Evolutionary conservation across 768 basidiomycete species (phyloP).

Genomic region (Mycena pura): DNA sequence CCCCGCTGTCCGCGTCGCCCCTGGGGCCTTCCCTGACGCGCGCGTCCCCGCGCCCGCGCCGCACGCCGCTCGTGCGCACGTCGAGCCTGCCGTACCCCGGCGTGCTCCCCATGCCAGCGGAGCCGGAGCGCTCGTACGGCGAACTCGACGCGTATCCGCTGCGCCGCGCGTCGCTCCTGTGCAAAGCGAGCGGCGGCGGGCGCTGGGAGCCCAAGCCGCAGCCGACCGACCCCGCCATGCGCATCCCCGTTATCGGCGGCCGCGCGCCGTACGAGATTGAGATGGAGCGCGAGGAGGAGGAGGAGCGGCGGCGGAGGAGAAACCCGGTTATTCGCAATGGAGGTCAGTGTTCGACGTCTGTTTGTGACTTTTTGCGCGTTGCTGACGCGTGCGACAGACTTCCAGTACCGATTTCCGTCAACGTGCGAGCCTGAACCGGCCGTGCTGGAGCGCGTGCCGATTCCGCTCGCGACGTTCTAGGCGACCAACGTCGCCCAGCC

Average conservation of each 20-base stretch:
- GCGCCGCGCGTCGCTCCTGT: constrained; percentile 66
- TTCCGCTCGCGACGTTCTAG: constrained; percentile 68
- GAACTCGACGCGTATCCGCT: constrained; percentile 81
- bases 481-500: constrained; percentile 22
- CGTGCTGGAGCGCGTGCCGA: constrained; percentile 52
- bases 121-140: constrained; percentile 61
- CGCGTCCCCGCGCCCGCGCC: constrained; percentile 38
- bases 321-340: constrained; percentile 76
- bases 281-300: constrained; percentile 70
- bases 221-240: constrained; percentile 52
- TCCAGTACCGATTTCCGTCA: constrained; percentile 65
- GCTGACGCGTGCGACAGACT: constrained; percentile 43
- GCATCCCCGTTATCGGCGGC: constrained; percentile 67
- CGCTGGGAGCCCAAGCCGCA: constrained; percentile 77
- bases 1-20: no score
- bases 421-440: constrained; percentile 51
- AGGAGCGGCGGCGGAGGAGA: constrained; percentile 50
- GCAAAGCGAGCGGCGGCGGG: constrained; percentile 81
- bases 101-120: constrained; percentile 48
- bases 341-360: constrained; percentile 34
- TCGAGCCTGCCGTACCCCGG: constrained; percentile 39
- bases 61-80: constrained; percentile 42
- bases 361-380: background rate
- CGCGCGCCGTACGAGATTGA: constrained; percentile 74
- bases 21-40: constrained; percentile 37